Evolutionary conservation across 306 rosid species (phyloP).

Genomic region (Vicia villosa): DNA sequence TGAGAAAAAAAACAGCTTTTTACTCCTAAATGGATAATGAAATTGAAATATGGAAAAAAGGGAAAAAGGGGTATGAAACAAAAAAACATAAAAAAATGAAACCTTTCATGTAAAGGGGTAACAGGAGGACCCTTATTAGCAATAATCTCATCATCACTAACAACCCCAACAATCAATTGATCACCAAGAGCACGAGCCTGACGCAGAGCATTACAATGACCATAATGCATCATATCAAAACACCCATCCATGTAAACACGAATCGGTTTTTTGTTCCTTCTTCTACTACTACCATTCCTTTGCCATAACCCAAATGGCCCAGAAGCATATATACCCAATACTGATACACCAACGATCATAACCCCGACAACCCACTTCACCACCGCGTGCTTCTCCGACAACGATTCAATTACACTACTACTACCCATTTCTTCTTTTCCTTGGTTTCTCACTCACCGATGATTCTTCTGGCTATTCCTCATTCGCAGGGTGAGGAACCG

Average conservation of each 20-base stretch:
- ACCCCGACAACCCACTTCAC: constrained; percentile 69
- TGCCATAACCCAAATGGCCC: constrained; percentile 42
- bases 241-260: constrained; percentile 99
- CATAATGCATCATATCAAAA: constrained; percentile 99
- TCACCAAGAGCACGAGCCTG: constrained; percentile 99
- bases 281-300: constrained; percentile 34
- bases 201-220: constrained; percentile 97
- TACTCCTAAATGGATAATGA: neutral
- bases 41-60: neutral
- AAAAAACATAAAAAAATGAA: constrained; percentile 10
- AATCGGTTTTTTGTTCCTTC: constrained; percentile 62
- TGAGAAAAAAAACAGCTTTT: neutral
- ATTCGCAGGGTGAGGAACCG: constrained; percentile 5
- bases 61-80: no score
- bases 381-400: constrained; percentile 39
- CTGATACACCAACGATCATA: constrained; percentile 57
- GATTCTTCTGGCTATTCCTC: constrained; percentile 30
- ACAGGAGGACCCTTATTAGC: constrained; percentile 99
- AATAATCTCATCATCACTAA: constrained; percentile 87
- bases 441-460: constrained; percentile 2
- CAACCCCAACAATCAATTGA: constrained; percentile 89
- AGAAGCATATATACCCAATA: constrained; percentile 39
- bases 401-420: constrained; percentile 34
- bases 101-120: constrained; percentile 79
- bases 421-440: constrained; percentile 38